phyloP scores from a whole-genome alignment of 495 filamentous ascomycete species.

The Penicillium arizonense region DNA sequence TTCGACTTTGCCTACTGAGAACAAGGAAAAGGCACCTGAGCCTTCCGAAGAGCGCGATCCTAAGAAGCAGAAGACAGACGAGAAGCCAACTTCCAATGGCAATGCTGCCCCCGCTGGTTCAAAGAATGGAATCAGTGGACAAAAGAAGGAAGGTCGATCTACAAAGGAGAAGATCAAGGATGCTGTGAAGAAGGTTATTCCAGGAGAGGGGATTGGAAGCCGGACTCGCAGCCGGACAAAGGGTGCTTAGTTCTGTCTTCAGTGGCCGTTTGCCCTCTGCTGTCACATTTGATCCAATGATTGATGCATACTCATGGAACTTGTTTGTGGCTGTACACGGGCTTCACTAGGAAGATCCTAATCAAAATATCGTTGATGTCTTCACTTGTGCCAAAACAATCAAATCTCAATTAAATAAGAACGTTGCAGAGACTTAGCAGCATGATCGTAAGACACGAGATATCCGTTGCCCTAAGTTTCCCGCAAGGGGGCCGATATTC shows the following conservation, averaged over 20 bases:
- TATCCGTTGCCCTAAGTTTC: background rate
- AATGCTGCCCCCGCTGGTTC: constrained; percentile 1
- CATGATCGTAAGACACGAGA: no score
- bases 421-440: background rate
- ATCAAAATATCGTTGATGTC: background rate
- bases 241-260: constrained; percentile 9
- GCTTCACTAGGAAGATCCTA: background rate
- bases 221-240: constrained; percentile 45
- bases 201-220: constrained; percentile 37
- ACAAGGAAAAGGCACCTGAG: constrained; percentile 13
- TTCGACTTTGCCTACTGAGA: background rate
- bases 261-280: background rate
- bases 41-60: constrained; percentile 14
- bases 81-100: constrained; percentile 16
- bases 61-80: constrained; percentile 33
- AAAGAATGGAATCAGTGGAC: constrained; percentile 15
- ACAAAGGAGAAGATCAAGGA: constrained; percentile 42
- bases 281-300: background rate
- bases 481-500: constrained; percentile 10
- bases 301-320: background rate
- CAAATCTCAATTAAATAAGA: background rate
- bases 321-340: background rate
- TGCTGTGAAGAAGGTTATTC: constrained; percentile 26
- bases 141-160: constrained; percentile 30
- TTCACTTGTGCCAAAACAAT: no score